Conservation (phyloP, 2,329 filamentous ascomycete species). For the Plectosphaerella cucumerina region DNA sequence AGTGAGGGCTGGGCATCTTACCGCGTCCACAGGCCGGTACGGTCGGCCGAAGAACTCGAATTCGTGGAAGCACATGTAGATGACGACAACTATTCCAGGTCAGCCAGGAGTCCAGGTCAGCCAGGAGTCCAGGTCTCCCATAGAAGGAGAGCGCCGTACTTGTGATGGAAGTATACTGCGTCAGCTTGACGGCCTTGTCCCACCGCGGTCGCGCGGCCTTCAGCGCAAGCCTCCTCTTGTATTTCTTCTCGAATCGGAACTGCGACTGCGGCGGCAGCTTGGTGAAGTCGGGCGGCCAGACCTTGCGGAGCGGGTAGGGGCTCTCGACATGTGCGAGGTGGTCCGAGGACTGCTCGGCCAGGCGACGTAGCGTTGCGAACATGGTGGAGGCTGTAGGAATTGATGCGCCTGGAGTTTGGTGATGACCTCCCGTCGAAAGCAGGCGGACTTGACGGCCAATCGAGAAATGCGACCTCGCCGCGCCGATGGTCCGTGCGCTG, state of each 20-base stretch:
- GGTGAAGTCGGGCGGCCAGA: slow-evolving; percentile 75
- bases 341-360: slow-evolving; percentile 18
- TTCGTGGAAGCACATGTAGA: slow-evolving; percentile 33
- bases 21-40: slow-evolving; percentile 39
- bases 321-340: slow-evolving; percentile 24
- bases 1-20: slow-evolving; percentile 4
- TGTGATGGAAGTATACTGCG: slow-evolving; percentile 57
- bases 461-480: too few species aligned
- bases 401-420: neutral
- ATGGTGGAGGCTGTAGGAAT: slow-evolving; percentile 15
- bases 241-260: slow-evolving; percentile 74
- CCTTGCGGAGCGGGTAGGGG: slow-evolving; percentile 62
- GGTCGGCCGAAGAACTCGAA: slow-evolving; percentile 39
- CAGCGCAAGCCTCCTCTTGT: slow-evolving; percentile 64
- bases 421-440: too few species aligned
- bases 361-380: slow-evolving; percentile 28
- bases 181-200: slow-evolving; percentile 61
- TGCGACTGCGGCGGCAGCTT: slow-evolving; percentile 68
- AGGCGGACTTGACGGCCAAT: too few species aligned
- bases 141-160: too few species aligned
- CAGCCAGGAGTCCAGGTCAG: neutral
- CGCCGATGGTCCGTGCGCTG: too few species aligned
- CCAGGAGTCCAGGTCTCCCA: slow-evolving; percentile 17
- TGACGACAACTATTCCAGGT: neutral
- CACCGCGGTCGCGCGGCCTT: slow-evolving; percentile 59